phyloP scores from a whole-genome alignment of 495 filamentous ascomycete species.

The Rhypophila decipiens region DNA sequence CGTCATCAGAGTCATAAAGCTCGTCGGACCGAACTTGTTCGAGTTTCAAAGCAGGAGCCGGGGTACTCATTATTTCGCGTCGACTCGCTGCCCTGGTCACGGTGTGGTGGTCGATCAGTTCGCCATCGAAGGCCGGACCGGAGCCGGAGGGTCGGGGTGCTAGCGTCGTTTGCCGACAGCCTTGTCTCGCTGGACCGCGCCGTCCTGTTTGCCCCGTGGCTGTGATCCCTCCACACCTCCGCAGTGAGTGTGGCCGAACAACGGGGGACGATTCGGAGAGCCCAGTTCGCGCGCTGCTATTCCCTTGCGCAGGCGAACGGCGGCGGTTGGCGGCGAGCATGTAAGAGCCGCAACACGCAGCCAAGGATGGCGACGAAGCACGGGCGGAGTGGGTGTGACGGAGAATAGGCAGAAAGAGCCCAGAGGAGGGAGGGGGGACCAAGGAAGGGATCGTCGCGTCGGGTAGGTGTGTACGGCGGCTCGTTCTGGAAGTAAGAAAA shows the following conservation, averaged over 20 bases:
- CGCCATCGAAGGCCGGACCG: slow-evolving; percentile 24
- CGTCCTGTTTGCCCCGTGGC: not conserved
- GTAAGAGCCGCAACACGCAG: slow-evolving; percentile 25
- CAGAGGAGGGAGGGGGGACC: slow-evolving; percentile 5
- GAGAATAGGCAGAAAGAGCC: slow-evolving; percentile 12
- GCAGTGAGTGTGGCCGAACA: slow-evolving; percentile 4
- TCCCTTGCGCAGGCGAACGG: slow-evolving; percentile 15
- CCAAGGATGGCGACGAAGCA: slow-evolving; percentile 14
- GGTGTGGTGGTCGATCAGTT: slow-evolving; percentile 16
- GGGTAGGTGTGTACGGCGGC: no score
- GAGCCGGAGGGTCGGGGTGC: slow-evolving; percentile 2
- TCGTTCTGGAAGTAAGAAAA: slow-evolving; percentile 18
- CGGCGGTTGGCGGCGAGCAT: slow-evolving; percentile 19
- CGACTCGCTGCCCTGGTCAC: slow-evolving; percentile 22
- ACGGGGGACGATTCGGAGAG: slow-evolving; percentile 4
- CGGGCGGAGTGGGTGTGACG: slow-evolving; percentile 5
- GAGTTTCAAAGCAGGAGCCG: slow-evolving; percentile 27
- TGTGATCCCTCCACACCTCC: slow-evolving; percentile 2
- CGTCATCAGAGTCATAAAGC: slow-evolving; percentile 42
- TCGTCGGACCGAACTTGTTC: slow-evolving; percentile 37
- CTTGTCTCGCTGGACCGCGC: not conserved
- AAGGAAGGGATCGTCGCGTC: slow-evolving; percentile 5
- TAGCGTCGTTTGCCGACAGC: not conserved
- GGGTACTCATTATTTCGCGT: slow-evolving; percentile 41
- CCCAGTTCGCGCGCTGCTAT: slow-evolving; percentile 9